Base-by-base conservation (phyloP, 2,329 filamentous ascomycete species). In the Pezicula radicicola region DNA sequence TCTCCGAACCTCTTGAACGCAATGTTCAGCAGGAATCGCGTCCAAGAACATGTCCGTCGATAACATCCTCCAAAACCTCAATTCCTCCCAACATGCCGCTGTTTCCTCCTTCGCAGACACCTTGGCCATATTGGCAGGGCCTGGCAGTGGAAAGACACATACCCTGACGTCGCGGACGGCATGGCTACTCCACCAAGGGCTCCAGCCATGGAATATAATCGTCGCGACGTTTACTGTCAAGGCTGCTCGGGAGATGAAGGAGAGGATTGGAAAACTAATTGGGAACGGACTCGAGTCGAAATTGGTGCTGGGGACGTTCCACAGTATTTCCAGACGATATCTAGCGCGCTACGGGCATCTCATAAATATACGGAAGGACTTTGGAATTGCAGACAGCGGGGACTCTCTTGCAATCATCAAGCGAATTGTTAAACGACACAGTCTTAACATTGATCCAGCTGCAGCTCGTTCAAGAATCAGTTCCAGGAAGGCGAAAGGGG, bases 201-300 rank as follows among this genome's bases (percentile, higher is more conserved):
- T 90, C 61, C 80, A 83, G 51, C 93, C 93, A 63, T 84, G 88
- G 73, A 91, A 97, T 72, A 85, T 97, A 63, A 85, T 99, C 54
- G 93, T 97, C 54, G 94, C 93, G 55, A 97, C 93, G 0, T 99
- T 99, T 66, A 99, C 94, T 2, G 91, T 96, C 68, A 97, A 97
- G 69, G 92, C 94, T 1, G 90, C 92, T 16, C 82, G 80, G 16
- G 93, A 97, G 73, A 99, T 99, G 93, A 91, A 91, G 63, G 85
- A 91, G 64, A 83, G 93, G 7, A 89, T 97, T 51, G 84, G 85
- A 0, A 86, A 80, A 53, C 79, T 89, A n/a, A 77, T 97, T n/a
- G 91, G 91, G 1, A 80, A 87, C 54, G 85, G 85, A 6, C 73
- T 85, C 15, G 89, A 91, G 65, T 85, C 80, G 50, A 88, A 85